These are phyloP conservation scores for Cladosporium sp. DNA, from an alignment of 2,329 filamentous ascomycete species.

Conservation along the genomic window DNA sequence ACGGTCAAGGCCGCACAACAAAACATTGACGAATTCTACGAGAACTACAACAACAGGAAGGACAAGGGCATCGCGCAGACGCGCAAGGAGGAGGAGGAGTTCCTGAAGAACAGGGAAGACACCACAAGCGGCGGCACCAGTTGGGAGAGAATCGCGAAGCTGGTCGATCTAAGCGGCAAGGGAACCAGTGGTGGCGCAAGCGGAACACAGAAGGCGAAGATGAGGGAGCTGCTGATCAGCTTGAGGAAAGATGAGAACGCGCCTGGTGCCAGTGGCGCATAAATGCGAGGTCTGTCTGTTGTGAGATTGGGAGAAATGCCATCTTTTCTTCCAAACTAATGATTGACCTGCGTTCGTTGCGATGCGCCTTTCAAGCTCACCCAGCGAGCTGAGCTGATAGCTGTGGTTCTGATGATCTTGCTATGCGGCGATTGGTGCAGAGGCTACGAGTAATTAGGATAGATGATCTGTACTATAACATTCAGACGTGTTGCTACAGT, in stretches of 20 bases:
- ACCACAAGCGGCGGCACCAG: constrained; percentile 92
- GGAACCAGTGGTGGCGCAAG: constrained; percentile 80
- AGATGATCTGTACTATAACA: constrained; percentile 15
- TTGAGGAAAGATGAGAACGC: constrained; percentile 91
- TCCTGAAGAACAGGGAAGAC: constrained; percentile 84
- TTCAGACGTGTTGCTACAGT: not conserved
- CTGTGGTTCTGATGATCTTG: not conserved
- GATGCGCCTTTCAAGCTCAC: constrained; percentile 10
- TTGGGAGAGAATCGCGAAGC: constrained; percentile 97
- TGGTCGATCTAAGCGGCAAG: constrained; percentile 97
- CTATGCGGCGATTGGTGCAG: not conserved
- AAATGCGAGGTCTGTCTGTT: not conserved
- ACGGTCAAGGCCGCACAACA: constrained; percentile 86
- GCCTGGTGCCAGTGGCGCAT: constrained; percentile 58
- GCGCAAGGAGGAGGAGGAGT: constrained; percentile 88
- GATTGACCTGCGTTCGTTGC: not conserved
- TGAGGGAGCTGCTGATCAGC: constrained; percentile 84
- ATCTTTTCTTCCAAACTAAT: not conserved
- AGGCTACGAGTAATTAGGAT: not conserved
- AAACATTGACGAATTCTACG: constrained; percentile 98
- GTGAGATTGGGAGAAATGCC: not conserved
- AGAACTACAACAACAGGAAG: constrained; percentile 98
- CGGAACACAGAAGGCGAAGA: constrained; percentile 92
- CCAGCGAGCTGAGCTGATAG: constrained; percentile 12
- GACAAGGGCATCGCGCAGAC: constrained; percentile 91